Evolutionary conservation across 1,284 basidiomycete species (phyloP).

Genomic region (Somion occarium): DNA sequence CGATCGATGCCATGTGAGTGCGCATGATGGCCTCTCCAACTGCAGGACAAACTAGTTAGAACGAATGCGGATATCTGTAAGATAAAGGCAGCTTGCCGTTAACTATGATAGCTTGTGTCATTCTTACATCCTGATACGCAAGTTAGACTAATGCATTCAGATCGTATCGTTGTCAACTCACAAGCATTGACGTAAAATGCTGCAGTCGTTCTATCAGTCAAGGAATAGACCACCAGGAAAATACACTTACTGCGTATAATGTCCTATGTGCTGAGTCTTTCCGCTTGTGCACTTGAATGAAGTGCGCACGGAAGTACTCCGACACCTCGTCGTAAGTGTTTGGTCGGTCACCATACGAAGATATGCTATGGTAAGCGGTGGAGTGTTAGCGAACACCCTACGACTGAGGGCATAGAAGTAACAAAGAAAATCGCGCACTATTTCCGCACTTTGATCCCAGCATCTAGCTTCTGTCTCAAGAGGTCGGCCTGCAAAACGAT

Average conservation of each 20-base stretch:
- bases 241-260: slow-evolving; percentile 55
- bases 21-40: slow-evolving; percentile 23
- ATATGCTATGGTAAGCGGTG: slow-evolving; percentile 47
- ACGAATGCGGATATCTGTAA: slow-evolving; percentile 1
- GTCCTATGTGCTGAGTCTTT: slow-evolving; percentile 56
- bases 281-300: slow-evolving; percentile 64
- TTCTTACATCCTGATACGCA: slow-evolving; percentile 56
- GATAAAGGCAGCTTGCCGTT: slow-evolving; percentile 44
- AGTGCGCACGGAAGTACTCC: slow-evolving; percentile 76
- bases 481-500: slow-evolving; percentile 50
- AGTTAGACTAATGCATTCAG: neutral
- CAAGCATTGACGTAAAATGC: slow-evolving; percentile 78
- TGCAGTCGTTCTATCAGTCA: slow-evolving; percentile 24
- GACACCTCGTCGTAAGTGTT: slow-evolving; percentile 69
- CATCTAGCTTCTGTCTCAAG: slow-evolving; percentile 57
- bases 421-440: slow-evolving; percentile 47
- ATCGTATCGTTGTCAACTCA: slow-evolving; percentile 29
- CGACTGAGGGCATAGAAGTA: no score
- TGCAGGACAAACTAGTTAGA: slow-evolving; percentile 4
- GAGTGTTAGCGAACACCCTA: no score
- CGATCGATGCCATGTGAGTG: slow-evolving; percentile 20
- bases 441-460: slow-evolving; percentile 62
- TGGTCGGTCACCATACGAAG: slow-evolving; percentile 70
- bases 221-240: neutral
- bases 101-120: slow-evolving; percentile 70